These are phyloP conservation scores for Mycena rosella DNA, from an alignment of 768 basidiomycete species.

Conservation along the genomic window DNA sequence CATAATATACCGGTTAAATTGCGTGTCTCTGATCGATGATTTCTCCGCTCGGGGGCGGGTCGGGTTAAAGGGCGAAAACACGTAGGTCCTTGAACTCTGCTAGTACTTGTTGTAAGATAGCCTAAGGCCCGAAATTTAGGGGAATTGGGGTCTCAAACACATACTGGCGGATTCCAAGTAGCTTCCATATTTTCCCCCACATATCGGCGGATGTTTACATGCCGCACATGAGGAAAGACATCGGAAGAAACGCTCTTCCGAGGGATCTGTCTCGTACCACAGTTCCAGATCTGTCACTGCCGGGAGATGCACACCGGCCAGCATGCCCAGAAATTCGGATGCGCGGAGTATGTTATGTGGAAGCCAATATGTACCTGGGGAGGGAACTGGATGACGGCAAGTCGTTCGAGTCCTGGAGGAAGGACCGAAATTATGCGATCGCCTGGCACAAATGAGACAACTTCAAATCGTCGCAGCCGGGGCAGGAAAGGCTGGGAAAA, in stretches of 20 bases:
- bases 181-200: not conserved
- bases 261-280: not conserved
- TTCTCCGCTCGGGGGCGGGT: not conserved
- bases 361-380: not conserved
- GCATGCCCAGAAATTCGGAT: not conserved
- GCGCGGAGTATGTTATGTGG: not conserved
- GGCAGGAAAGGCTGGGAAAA: not conserved
- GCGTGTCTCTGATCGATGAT: not conserved
- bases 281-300: conserved; percentile 1
- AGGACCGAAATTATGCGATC: conserved; percentile 9
- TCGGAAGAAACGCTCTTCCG: not conserved
- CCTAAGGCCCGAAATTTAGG: too few relatives aligned
- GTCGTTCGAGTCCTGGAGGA: not conserved
- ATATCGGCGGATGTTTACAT: conserved; percentile 4
- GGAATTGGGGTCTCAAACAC: not conserved
- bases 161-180: not conserved
- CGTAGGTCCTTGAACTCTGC: not conserved
- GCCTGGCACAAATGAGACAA: not conserved
- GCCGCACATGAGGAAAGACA: not conserved
- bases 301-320: not conserved
- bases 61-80: not conserved
- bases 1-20: not conserved
- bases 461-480: not conserved
- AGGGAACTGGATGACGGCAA: not conserved
- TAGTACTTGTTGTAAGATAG: not conserved